Evolutionary conservation across 192 early-diverging fungal genomes (phyloP).

Genomic region (Backusella morwellensis): DNA sequence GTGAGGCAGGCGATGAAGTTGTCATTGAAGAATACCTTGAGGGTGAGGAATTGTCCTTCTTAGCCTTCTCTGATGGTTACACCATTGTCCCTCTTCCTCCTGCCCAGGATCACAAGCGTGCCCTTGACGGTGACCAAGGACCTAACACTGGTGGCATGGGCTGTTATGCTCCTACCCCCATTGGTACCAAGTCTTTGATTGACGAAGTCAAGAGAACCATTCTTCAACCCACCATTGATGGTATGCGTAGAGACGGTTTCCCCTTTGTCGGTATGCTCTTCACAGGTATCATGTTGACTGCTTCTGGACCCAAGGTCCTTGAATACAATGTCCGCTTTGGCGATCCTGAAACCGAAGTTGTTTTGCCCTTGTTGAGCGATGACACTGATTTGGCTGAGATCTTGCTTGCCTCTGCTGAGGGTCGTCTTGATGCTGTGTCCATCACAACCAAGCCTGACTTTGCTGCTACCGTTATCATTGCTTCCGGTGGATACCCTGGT

Average conservation of each 20-base stretch:
- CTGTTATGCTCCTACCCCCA: constrained; percentile 94
- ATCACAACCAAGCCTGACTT: constrained; percentile 69
- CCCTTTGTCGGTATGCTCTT: constrained; percentile 98
- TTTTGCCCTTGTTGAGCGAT: constrained; percentile 87
- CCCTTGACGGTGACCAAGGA: constrained; percentile 88
- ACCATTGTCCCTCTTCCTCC: constrained; percentile 86
- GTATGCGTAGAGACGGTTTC: constrained; percentile 92
- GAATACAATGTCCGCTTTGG: constrained; percentile 99
- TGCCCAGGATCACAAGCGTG: constrained; percentile 99
- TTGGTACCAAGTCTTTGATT: constrained; percentile 78
- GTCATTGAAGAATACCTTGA: constrained; percentile 94
- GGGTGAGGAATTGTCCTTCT: constrained; percentile 91
- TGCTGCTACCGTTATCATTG: constrained; percentile 91
- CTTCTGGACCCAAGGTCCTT: constrained; percentile 87
- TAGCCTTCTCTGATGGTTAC: constrained; percentile 95
- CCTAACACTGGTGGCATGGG: constrained; percentile 99
- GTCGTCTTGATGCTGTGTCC: constrained; percentile 85
- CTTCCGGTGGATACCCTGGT: constrained; percentile 93
- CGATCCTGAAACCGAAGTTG: constrained; percentile 97
- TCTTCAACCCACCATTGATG: constrained; percentile 90
- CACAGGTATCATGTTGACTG: constrained; percentile 94
- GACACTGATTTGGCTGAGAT: constrained; percentile 85
- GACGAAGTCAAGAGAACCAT: constrained; percentile 71
- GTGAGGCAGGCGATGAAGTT: constrained; percentile 84
- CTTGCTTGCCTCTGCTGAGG: constrained; percentile 83